Conservation (phyloP, 768 basidiomycete genomes). For the Leucogyrophana mollusca region DNA sequence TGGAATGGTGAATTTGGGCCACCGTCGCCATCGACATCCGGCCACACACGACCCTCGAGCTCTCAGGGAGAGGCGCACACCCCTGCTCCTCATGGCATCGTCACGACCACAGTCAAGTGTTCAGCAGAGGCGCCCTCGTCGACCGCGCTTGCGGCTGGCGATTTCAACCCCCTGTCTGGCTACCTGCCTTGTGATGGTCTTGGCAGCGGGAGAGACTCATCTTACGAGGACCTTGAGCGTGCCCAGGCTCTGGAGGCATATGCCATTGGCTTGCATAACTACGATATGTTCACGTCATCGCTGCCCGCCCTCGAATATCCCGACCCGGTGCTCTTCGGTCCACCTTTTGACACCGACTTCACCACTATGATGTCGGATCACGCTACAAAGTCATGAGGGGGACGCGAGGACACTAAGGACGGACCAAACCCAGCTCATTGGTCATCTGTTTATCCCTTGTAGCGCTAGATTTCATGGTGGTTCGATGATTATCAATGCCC, state of each 20-base stretch:
- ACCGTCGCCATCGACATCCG: conserved; percentile 6
- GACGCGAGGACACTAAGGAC: too few relatives aligned
- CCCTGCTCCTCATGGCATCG: neutral
- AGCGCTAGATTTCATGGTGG: too few relatives aligned
- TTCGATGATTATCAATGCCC: too few relatives aligned
- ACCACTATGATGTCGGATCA: too few relatives aligned
- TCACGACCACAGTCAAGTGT: neutral
- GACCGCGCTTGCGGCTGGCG: too few relatives aligned
- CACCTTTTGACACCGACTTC: too few relatives aligned
- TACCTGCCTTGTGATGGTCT: too few relatives aligned
- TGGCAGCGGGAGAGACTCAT: conserved; percentile 3
- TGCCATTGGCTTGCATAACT: conserved; percentile 24
- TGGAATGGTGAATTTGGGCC: conserved; percentile 37
- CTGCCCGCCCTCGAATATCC: neutral
- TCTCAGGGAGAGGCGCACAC: conserved; percentile 1
- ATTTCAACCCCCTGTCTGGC: neutral
- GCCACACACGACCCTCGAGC: neutral
- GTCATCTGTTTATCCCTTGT: too few relatives aligned
- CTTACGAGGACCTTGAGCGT: conserved; percentile 20
- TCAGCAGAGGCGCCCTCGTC: neutral
- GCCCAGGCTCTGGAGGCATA: conserved; percentile 28
- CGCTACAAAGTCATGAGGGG: too few relatives aligned
- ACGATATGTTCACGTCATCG: conserved; percentile 16
- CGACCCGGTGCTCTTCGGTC: too few relatives aligned
- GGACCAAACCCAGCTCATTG: too few relatives aligned